Conservation (phyloP, 768 basidiomycete species). For the Rhizopogon vesiculosus region DNA sequence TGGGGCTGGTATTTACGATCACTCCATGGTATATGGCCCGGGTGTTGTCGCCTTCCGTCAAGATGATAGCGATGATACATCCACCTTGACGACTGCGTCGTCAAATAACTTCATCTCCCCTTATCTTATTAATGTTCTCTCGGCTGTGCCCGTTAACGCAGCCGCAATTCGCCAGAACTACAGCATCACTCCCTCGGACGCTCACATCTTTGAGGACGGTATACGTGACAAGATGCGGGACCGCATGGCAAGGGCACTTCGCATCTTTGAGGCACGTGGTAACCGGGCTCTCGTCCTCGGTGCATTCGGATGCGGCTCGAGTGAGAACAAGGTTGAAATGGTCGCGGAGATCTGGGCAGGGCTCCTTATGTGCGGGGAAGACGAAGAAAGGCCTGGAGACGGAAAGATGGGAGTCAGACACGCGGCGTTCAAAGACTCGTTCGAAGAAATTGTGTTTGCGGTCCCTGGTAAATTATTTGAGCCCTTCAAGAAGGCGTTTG, state of each 20-base stretch:
- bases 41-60: slow-evolving; percentile 38
- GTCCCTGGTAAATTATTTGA: slow-evolving; percentile 32
- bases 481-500: slow-evolving; percentile 36
- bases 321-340: slow-evolving; percentile 35
- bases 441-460: slow-evolving; percentile 40
- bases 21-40: slow-evolving; percentile 44
- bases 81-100: slow-evolving; percentile 2
- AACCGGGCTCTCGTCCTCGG: slow-evolving; percentile 37
- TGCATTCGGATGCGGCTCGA: slow-evolving; percentile 41
- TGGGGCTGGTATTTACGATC: slow-evolving; percentile 40
- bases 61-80: slow-evolving; percentile 27
- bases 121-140: slow-evolving; percentile 34
- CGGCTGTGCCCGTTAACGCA: slow-evolving; percentile 40
- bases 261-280: slow-evolving; percentile 38
- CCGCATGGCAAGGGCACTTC: slow-evolving; percentile 42
- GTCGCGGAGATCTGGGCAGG: slow-evolving; percentile 44
- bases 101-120: slow-evolving; percentile 30
- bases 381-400: slow-evolving; percentile 15
- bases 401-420: slow-evolving; percentile 10
- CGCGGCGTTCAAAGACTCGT: slow-evolving; percentile 35
- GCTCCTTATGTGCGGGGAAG: slow-evolving; percentile 32
- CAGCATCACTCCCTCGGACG: slow-evolving; percentile 27
- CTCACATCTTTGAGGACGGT: slow-evolving; percentile 31
- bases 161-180: slow-evolving; percentile 36
- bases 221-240: slow-evolving; percentile 40